Conservation (phyloP, 805 yeast genomes). For the Nakazawaea siamensis region DNA sequence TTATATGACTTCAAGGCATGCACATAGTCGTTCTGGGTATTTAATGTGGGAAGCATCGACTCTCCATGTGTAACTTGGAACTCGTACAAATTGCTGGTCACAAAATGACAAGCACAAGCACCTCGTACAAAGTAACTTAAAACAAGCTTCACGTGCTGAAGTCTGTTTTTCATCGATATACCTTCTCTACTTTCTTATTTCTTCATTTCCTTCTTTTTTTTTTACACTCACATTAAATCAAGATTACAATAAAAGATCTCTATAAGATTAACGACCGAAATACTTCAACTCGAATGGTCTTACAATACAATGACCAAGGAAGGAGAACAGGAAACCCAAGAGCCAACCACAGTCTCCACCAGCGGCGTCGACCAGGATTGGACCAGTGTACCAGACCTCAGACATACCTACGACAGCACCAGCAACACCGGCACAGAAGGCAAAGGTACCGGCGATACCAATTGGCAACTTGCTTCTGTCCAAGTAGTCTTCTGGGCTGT, state of each 20-base stretch:
- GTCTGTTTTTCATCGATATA: background rate
- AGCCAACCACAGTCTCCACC: constrained; percentile 27
- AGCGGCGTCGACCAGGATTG: constrained; percentile 19
- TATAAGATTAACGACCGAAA: constrained; percentile 16
- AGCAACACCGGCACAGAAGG: constrained; percentile 23
- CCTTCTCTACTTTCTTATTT: background rate
- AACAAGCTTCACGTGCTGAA: constrained; percentile 32
- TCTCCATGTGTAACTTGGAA: constrained; percentile 84
- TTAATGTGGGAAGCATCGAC: constrained; percentile 89
- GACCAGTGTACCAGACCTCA: constrained; percentile 27
- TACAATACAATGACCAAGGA: constrained; percentile 20
- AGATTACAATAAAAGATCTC: constrained; percentile 6
- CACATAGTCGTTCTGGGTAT: constrained; percentile 68
- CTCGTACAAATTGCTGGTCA: constrained; percentile 61
- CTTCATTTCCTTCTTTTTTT: background rate
- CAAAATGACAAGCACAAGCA: constrained; percentile 58
- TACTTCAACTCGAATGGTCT: constrained; percentile 26
- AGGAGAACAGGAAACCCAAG: constrained; percentile 22
- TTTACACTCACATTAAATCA: background rate
- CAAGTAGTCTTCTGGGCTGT: constrained; percentile 20
- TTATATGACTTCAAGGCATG: constrained; percentile 60
- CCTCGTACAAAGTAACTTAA: constrained; percentile 51
- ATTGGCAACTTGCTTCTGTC: constrained; percentile 20
- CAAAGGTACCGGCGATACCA: constrained; percentile 24
- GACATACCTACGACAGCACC: constrained; percentile 26